Evolutionary conservation across 129 eudicot species (phyloP).

Genomic region (Calendula officinalis): DNA sequence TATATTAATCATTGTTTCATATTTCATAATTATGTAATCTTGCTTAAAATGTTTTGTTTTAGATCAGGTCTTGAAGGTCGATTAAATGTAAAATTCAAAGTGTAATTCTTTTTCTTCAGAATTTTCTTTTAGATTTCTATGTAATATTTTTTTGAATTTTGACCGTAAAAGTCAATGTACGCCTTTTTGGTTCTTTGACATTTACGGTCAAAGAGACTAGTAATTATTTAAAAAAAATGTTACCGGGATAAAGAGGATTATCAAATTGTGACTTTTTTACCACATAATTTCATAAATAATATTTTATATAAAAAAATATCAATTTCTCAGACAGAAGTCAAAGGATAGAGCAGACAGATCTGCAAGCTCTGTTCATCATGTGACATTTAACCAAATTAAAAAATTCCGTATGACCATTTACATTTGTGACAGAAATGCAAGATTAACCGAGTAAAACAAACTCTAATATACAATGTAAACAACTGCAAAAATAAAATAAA

Average conservation of each 20-base stretch:
- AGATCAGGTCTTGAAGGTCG: background rate
- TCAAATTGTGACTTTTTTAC: background rate
- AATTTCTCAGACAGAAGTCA: conserved; percentile 12
- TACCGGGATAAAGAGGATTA: background rate
- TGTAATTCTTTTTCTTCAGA: background rate
- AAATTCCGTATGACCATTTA: conserved; percentile 8
- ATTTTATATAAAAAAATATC: background rate
- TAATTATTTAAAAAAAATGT: background rate
- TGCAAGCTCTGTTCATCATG: conserved; percentile 16
- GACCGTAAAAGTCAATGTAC: conserved; percentile 7
- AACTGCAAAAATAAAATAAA: conserved; percentile 34
- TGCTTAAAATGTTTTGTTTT: conserved; percentile 3
- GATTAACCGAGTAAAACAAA: conserved; percentile 22
- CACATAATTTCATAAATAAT: background rate
- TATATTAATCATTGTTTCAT: conserved; percentile 16
- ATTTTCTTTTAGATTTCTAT: background rate
- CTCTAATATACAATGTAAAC: conserved; percentile 28
- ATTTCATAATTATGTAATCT: conserved; percentile 18
- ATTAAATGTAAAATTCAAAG: conserved; percentile 12
- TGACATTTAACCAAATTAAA: conserved; percentile 3
- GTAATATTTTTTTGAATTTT: background rate
- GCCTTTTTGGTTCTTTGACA: background rate
- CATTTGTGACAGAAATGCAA: conserved; percentile 20
- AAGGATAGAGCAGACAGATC: conserved; percentile 2
- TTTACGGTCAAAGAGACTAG: conserved; percentile 5